Conservation (phyloP, 331 rosid genomes). For the Prunus yedoensis region DNA sequence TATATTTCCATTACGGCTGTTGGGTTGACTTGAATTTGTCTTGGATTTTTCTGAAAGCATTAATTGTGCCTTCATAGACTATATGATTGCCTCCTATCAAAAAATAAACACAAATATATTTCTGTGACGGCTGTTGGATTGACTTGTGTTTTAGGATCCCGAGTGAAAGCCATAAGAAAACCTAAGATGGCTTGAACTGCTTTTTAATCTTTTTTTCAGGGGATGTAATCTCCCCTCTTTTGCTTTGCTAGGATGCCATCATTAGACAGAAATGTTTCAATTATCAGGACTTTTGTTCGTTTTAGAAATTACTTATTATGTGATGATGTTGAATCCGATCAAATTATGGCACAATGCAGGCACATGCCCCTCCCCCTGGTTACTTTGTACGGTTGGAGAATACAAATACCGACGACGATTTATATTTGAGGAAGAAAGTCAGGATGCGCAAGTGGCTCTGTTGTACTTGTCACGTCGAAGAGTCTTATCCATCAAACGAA, state of each 20-base stretch:
- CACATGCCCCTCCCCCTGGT: slow-evolving; percentile 73
- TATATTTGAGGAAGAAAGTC: slow-evolving; percentile 54
- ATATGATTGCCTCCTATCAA: not conserved
- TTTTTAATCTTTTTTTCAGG: not conserved
- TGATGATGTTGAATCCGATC: not conserved
- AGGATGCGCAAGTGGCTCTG: slow-evolving; percentile 98
- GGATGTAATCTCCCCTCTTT: not conserved
- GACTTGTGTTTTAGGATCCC: not conserved
- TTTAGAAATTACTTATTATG: not conserved
- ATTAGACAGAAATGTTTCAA: not conserved
- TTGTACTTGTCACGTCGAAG: slow-evolving; percentile 76
- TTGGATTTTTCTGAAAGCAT: not conserved
- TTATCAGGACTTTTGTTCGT: not conserved
- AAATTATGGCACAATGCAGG: slow-evolving; percentile 41
- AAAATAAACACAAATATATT: too few species aligned
- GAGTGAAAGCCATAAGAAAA: not conserved
- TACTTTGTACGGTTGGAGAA: slow-evolving; percentile 60
- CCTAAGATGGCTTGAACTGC: not conserved
- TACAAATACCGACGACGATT: slow-evolving; percentile 42
- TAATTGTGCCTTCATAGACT: not conserved
- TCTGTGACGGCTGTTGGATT: not conserved
- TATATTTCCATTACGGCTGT: too few species aligned
- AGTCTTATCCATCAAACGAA: slow-evolving; percentile 67
- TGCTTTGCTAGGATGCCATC: not conserved
- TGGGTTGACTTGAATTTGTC: not conserved